Conservation (phyloP, 371 early-diverging fungal species). For the Mucor racemosus region DNA sequence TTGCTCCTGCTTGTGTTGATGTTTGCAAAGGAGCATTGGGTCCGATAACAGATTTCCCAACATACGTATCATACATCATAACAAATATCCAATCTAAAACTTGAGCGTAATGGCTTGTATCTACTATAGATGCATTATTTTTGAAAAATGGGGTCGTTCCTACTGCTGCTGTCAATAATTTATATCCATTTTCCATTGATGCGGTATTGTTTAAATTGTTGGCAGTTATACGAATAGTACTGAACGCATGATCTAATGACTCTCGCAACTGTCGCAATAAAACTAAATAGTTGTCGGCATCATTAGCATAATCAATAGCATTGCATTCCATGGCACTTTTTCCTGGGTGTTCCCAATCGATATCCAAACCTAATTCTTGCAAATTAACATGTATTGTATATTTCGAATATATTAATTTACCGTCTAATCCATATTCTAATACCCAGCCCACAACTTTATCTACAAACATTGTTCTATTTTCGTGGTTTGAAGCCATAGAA, state of each 20-base stretch:
- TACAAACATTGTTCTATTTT: constrained; percentile 9
- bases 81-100: constrained; percentile 67
- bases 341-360: constrained; percentile 63
- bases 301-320: constrained; percentile 37
- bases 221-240: constrained; percentile 17
- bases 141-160: constrained; percentile 19
- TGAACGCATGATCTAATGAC: constrained; percentile 52
- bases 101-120: constrained; percentile 62
- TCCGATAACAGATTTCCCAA: constrained; percentile 61
- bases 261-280: constrained; percentile 66
- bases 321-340: constrained; percentile 59
- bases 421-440: constrained; percentile 22
- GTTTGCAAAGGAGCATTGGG: constrained; percentile 64
- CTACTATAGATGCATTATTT: constrained; percentile 44
- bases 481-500: constrained; percentile 16
- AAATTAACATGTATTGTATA: neutral
- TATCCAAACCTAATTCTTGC: constrained; percentile 8
- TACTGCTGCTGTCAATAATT: constrained; percentile 16
- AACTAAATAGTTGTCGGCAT: constrained; percentile 54
- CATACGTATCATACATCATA: constrained; percentile 59
- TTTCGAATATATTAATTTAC: neutral
- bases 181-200: constrained; percentile 3
- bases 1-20: constrained; percentile 33
- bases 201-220: neutral
- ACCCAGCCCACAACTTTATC: constrained; percentile 18